Percentiles rank a stretch among this genome's conserved stretches.
These are phyloP conservation scores for Cladosporium sp. DNA, from an alignment of 2,329 filamentous ascomycete genomes.

Conservation along the genomic window DNA sequence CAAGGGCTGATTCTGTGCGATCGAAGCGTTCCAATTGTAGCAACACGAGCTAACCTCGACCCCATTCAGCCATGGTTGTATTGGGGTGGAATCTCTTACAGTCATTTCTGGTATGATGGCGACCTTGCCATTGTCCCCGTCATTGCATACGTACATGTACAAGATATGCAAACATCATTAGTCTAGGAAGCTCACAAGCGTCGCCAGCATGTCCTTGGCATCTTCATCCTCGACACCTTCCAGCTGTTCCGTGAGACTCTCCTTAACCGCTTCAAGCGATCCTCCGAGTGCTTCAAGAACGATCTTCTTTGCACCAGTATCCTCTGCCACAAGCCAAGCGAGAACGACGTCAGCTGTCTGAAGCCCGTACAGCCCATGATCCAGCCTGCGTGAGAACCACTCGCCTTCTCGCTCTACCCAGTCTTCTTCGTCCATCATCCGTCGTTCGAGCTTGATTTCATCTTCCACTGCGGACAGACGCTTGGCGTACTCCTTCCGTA, in stretches of 20 bases:
- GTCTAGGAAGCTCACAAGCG: constrained; percentile 46
- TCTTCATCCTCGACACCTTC: constrained; percentile 49
- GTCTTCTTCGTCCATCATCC: constrained; percentile 53
- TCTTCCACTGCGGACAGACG: constrained; percentile 61
- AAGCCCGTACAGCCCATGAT: constrained; percentile 78
- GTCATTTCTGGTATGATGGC: too few relatives aligned
- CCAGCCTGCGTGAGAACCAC: constrained; percentile 70
- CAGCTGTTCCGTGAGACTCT: constrained; percentile 66
- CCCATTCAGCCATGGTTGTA: too few relatives aligned
- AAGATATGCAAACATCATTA: neutral
- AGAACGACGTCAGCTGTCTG: constrained; percentile 81
- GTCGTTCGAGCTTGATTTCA: constrained; percentile 57
- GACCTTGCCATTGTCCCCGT: too few relatives aligned
- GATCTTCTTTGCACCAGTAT: constrained; percentile 65
- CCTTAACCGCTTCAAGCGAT: constrained; percentile 57
- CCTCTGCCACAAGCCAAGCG: constrained; percentile 89
- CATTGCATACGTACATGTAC: too few relatives aligned
- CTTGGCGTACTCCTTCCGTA: constrained; percentile 67
- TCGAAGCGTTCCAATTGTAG: too few relatives aligned
- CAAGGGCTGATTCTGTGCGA: too few relatives aligned
- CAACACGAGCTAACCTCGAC: too few relatives aligned
- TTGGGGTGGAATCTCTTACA: too few relatives aligned
- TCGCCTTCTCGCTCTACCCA: constrained; percentile 61
- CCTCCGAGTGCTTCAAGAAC: constrained; percentile 61
- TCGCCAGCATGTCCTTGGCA: constrained; percentile 62